phyloP scores from a whole-genome alignment of 1,284 basidiomycete genomes.

The Meira miltonrushii region DNA sequence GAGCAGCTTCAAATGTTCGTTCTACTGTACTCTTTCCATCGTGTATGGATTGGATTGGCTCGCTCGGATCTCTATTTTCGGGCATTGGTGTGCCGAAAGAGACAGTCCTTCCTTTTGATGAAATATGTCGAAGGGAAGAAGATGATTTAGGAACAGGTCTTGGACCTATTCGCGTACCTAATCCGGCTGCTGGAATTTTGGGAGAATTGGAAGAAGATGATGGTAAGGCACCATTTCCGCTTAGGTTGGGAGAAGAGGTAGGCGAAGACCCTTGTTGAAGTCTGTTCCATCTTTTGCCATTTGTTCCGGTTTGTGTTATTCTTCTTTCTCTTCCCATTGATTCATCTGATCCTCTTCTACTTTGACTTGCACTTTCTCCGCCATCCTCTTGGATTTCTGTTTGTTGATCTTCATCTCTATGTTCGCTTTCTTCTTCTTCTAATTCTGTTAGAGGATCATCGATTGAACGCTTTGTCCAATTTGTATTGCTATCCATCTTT shows the following conservation, averaged over 20 bases:
- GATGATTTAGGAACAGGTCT: constrained; percentile 33
- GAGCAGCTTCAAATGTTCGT: constrained; percentile 20
- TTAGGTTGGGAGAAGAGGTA: too few relatives aligned
- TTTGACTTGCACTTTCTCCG: neutral
- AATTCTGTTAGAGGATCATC: constrained; percentile 5
- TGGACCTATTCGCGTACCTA: constrained; percentile 34
- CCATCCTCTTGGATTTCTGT: neutral
- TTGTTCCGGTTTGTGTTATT: neutral
- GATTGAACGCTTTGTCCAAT: neutral
- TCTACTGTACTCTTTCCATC: constrained; percentile 23
- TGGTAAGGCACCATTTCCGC: neutral
- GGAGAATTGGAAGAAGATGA: neutral
- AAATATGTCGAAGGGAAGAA: constrained; percentile 38
- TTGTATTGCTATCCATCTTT: too few relatives aligned
- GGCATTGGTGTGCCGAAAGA: constrained; percentile 28
- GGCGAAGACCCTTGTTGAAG: neutral
- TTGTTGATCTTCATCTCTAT: too few relatives aligned
- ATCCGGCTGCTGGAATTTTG: constrained; percentile 29
- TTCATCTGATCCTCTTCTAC: neutral
- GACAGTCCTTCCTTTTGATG: constrained; percentile 20
- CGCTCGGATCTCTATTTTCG: constrained; percentile 23
- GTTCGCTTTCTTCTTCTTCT: constrained; percentile 8
- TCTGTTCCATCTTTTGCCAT: neutral
- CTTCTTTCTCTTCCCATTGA: neutral
- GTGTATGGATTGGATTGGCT: neutral